Base-by-base conservation (phyloP, 176 grass and related monocot species). In the Poa annua region DNA sequence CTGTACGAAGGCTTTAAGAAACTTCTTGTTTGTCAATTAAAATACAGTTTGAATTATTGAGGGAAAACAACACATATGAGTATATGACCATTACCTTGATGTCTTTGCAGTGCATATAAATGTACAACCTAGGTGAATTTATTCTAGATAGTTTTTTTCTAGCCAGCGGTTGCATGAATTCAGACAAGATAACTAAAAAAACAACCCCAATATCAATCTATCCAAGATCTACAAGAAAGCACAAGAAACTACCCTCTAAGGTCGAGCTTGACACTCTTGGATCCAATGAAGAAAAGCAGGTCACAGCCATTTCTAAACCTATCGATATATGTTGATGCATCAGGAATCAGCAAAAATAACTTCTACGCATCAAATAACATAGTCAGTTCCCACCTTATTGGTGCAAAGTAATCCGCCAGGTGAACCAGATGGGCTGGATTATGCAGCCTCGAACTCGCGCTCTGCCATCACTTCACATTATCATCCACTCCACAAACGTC, bases 201-300 rank as follows among this genome's bases (percentile, higher is more conserved):
- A 32, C 25, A 75, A 73, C 34, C 21, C 45, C 57, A 66, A 10
- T 19, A 34, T 14, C 17, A 54, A 60, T 41, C 13, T 13, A 67
- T 57, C 17, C 47, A 48, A 45, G 34, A 75, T 81, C 3, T 8
- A 56, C 13, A 61, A 62, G 11, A 71, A 45, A 39, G 11, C 4
- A 49, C 14, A 74, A 55, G 7, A 44, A 26, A 25, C 9, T 66
- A 56, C 15, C 54, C 11, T 84, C 54, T 1, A 45, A 73, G 36
- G 32, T 19, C 6, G 10, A 75, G 13, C 7, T 33, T 1, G 21
- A 71, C 6, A 59, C 38, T 66, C 61, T 11, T 26, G 10, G 55
- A 88, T 60, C 24, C 50, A 75, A 83, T 63, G 15, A 61, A 77
- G 21, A 61, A 4, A 70, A 24, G 20, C 6, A 72, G 39, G 22